phyloP scores from a whole-genome alignment of 345 rosid species.

The Aquilaria sinensis region DNA sequence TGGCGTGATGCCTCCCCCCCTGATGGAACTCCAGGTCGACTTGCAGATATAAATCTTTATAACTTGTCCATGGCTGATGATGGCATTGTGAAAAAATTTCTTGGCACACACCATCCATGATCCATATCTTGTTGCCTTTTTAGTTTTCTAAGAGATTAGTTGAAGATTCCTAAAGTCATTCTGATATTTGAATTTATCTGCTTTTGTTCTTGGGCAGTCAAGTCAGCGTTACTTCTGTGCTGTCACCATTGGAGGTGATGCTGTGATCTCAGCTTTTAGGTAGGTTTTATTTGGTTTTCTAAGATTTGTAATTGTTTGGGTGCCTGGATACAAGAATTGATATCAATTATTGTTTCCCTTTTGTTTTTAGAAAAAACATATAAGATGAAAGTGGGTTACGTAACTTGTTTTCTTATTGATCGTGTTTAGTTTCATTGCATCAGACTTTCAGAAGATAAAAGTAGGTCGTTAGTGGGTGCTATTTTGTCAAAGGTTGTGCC shows the following conservation, averaged over 20 bases:
- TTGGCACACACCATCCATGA: not conserved
- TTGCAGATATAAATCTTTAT: conserved; percentile 6
- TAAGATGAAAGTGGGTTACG: not conserved
- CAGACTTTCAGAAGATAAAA: conserved; percentile 91
- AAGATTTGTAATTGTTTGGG: not conserved
- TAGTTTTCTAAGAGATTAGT: conserved; percentile 20
- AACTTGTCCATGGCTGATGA: not conserved
- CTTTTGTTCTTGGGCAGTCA: conserved; percentile 98
- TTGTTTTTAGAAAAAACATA: not conserved
- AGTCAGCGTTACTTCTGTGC: conserved; percentile 91
- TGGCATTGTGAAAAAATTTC: not conserved
- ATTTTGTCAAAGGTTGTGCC: conserved; percentile 93
- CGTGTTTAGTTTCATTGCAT: conserved; percentile 12
- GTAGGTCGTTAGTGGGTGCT: conserved; percentile 84
- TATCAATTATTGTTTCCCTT: not conserved
- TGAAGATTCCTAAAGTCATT: conserved; percentile 35
- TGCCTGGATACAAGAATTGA: not conserved
- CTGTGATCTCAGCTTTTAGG: conserved; percentile 97
- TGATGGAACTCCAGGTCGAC: conserved; percentile 80
- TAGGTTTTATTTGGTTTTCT: conserved; percentile 20
- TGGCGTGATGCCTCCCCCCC: conserved; percentile 90
- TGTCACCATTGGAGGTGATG: conserved; percentile 86
- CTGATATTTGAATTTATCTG: conserved; percentile 75
- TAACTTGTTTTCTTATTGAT: conserved; percentile 7
- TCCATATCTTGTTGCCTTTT: conserved; percentile 11